A percentile compares a stretch with the other conserved stretches of the same genome.
phyloP scores from a whole-genome alignment of 2,329 filamentous ascomycete species.

The Alternaria sp. region DNA sequence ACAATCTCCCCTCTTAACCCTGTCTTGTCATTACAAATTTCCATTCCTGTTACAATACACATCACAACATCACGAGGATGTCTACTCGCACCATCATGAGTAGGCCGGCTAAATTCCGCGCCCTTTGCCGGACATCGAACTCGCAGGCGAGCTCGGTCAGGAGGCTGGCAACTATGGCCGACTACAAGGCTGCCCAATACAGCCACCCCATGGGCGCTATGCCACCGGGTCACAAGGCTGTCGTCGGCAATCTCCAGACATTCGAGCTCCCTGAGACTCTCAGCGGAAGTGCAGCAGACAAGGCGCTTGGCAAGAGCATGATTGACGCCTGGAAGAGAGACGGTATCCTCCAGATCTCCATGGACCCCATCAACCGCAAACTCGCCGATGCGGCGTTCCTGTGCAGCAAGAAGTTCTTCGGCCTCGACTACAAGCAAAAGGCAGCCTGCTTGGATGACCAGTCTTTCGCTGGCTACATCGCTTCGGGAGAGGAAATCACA shows the following conservation, averaged over 20 bases:
- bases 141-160: background rate
- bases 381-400: slow-evolving; percentile 11
- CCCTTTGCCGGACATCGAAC: background rate
- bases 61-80: background rate
- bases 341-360: slow-evolving; percentile 13
- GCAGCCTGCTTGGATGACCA: slow-evolving; percentile 53
- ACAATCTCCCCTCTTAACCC: background rate
- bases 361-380: slow-evolving; percentile 16
- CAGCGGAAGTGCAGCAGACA: slow-evolving; percentile 9
- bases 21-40: no score
- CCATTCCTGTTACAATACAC: background rate
- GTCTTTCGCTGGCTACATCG: slow-evolving; percentile 59
- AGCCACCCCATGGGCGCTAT: background rate
- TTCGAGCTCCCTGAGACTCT: slow-evolving; percentile 10
- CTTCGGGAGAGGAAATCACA: slow-evolving; percentile 52
- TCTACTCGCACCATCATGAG: slow-evolving; percentile 2
- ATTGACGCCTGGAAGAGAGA: slow-evolving; percentile 14
- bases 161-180: background rate
- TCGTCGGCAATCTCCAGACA: slow-evolving; percentile 6
- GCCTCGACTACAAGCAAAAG: slow-evolving; percentile 41
- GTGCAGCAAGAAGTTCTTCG: slow-evolving; percentile 13
- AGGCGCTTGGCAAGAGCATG: slow-evolving; percentile 12
- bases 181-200: background rate
- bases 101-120: background rate
- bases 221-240: slow-evolving; percentile 8